These are phyloP conservation scores for California macrophylla DNA, from an alignment of 441 rosid genomes.

Conservation along the genomic window DNA sequence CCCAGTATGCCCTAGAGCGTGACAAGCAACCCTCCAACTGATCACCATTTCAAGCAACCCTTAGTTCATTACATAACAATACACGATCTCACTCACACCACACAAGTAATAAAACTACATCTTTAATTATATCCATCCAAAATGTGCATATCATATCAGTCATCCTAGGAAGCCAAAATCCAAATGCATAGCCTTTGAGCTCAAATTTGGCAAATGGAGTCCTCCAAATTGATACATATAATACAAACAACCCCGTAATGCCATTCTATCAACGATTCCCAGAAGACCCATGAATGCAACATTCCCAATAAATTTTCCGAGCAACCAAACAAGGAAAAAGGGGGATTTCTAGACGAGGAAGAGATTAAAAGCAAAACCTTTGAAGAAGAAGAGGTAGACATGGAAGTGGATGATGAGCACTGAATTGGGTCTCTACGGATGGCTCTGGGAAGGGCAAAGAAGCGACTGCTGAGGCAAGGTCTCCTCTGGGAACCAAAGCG, in stretches of 20 bases:
- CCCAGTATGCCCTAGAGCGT: constrained; percentile 71
- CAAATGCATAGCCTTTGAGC: constrained; percentile 5
- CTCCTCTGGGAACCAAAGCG: constrained; percentile 12
- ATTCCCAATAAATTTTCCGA: neutral
- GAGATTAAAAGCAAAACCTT: constrained; percentile 27
- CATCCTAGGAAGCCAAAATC: neutral
- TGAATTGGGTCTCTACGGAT: constrained; percentile 16
- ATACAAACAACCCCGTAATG: neutral
- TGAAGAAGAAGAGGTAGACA: constrained; percentile 31
- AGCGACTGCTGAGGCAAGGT: constrained; percentile 2
- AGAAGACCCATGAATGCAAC: neutral
- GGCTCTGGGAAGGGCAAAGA: constrained; percentile 11
- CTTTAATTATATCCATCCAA: constrained; percentile 6
- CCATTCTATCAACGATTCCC: neutral
- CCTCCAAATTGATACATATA: neutral
- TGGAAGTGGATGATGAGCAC: constrained; percentile 31
- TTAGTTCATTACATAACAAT: neutral
- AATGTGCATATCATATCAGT: neutral
- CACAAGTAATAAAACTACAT: constrained; percentile 3
- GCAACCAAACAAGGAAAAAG: constrained; percentile 3
- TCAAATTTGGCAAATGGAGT: neutral
- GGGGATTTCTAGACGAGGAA: neutral
- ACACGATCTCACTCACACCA: neutral
- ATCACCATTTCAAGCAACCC: constrained; percentile 21
- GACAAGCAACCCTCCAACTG: constrained; percentile 47